phyloP scores from a whole-genome alignment of 805 yeast genomes.

The Komagataella mondaviorum region DNA sequence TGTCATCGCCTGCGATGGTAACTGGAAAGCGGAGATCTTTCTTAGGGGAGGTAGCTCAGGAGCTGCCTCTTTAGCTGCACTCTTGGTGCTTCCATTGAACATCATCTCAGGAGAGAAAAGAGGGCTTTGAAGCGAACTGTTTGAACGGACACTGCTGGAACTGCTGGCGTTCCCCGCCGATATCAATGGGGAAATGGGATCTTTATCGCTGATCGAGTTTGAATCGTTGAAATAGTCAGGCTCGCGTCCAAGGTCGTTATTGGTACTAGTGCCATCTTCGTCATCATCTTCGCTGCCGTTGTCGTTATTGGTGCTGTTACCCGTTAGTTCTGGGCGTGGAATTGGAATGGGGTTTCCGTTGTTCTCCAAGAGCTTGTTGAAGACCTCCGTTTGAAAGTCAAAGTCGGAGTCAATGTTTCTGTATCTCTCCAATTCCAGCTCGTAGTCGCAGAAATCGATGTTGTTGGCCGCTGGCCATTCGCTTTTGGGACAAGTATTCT shows the following conservation, averaged over 20 bases:
- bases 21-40: background rate
- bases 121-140: background rate
- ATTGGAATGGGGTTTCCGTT: slow-evolving; percentile 16
- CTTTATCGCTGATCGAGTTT: background rate
- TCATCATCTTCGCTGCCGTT: background rate
- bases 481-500: slow-evolving; percentile 9
- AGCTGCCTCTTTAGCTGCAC: background rate
- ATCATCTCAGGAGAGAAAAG: background rate
- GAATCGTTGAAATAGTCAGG: background rate
- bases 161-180: background rate
- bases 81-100: background rate
- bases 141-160: background rate
- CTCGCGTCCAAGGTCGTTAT: background rate
- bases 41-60: background rate
- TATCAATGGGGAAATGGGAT: background rate
- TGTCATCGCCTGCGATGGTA: background rate
- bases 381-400: slow-evolving; percentile 26
- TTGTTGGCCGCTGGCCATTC: slow-evolving; percentile 18
- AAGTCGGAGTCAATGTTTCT: slow-evolving; percentile 46
- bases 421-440: slow-evolving; percentile 43
- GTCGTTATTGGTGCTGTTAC: background rate
- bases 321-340: background rate
- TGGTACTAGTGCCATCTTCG: background rate
- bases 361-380: slow-evolving; percentile 14
- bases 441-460: slow-evolving; percentile 36